Conservation (phyloP, 495 filamentous ascomycete genomes). For the Penicillium goetzii region DNA sequence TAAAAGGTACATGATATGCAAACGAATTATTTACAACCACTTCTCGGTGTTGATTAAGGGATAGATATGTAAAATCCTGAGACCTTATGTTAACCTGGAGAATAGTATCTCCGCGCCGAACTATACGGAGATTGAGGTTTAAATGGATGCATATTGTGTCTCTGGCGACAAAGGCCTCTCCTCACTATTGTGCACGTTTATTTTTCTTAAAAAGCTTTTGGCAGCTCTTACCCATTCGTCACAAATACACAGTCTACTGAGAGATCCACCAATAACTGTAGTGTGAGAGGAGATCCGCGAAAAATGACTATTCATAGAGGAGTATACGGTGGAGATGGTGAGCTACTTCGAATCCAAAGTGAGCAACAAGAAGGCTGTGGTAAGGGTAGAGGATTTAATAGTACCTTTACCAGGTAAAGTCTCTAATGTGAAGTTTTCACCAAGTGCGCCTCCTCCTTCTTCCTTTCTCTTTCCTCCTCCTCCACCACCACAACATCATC, state of each 20-base stretch:
- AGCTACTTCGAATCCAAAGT: not conserved
- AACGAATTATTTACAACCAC: too few relatives aligned
- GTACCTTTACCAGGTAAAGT: not conserved
- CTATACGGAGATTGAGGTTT: not conserved
- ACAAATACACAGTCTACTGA: not conserved
- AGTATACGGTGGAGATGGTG: not conserved
- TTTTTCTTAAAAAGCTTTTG: not conserved
- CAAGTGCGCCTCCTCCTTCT: not conserved
- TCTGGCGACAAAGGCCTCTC: not conserved
- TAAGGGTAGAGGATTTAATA: not conserved
- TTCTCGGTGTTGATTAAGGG: too few relatives aligned
- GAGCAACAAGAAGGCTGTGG: too few relatives aligned
- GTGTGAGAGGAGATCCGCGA: not conserved
- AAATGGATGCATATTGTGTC: not conserved
- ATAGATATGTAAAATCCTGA: too few relatives aligned
- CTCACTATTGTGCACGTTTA: not conserved
- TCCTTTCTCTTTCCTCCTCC: not conserved
- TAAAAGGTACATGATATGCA: too few relatives aligned
- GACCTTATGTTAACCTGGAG: not conserved
- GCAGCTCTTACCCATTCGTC: not conserved
- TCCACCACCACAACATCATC: not conserved
- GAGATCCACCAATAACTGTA: not conserved
- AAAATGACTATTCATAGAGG: too few relatives aligned
- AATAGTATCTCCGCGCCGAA: not conserved
- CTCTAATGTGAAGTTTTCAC: not conserved